phyloP scores from a whole-genome alignment of 139 green algal genomes.

The Ulvella scutata region DNA sequence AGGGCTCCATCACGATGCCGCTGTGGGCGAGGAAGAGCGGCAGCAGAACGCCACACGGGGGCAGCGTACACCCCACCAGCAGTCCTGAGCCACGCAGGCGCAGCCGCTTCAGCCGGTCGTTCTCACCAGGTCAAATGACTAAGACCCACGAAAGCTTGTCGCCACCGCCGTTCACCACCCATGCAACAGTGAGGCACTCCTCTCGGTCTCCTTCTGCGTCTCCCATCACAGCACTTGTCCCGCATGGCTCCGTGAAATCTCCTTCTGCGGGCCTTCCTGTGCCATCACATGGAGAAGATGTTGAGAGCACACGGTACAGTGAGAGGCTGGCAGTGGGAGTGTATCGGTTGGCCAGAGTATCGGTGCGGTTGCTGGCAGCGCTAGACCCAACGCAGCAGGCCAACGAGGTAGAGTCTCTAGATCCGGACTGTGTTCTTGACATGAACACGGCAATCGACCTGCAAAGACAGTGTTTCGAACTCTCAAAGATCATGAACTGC shows the following conservation, averaged over 20 bases:
- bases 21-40: neutral
- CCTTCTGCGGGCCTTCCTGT: neutral
- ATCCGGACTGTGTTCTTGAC: neutral
- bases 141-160: neutral
- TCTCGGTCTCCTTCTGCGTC: neutral
- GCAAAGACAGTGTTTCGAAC: neutral
- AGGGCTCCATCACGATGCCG: neutral
- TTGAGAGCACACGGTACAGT: neutral
- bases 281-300: neutral
- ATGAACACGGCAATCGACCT: neutral
- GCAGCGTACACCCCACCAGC: neutral
- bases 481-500: neutral
- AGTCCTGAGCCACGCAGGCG: neutral
- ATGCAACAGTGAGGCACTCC: neutral
- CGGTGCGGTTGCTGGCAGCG: neutral
- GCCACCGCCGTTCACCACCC: neutral
- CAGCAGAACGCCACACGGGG: neutral
- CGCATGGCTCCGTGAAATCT: too few species aligned
- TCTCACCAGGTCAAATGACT: neutral
- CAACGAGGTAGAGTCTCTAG: neutral
- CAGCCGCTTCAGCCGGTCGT: neutral
- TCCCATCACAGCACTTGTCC: neutral
- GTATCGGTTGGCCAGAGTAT: neutral
- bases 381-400: neutral
- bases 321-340: neutral